These are phyloP conservation scores for Scheffersomyces segobiensis DNA, from an alignment of 1,139 yeast species.

Conservation along the genomic window DNA sequence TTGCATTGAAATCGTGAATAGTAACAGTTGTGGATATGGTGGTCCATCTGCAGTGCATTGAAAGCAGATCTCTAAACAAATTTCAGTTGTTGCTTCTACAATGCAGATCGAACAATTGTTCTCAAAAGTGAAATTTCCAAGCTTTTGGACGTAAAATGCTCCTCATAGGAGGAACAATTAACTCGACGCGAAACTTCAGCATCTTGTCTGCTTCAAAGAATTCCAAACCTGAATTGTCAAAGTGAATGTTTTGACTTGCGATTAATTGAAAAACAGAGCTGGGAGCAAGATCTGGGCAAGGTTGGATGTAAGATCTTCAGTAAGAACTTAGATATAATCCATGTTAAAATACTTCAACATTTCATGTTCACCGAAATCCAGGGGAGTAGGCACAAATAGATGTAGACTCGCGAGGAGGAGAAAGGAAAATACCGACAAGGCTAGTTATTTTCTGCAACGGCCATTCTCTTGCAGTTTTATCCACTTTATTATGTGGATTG, in stretches of 20 bases:
- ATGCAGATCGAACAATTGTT: neutral
- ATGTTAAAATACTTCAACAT: neutral
- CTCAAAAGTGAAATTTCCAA: neutral
- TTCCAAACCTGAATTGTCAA: neutral
- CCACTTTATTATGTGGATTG: neutral
- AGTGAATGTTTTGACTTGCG: neutral
- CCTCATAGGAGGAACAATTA: neutral
- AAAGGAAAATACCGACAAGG: no score
- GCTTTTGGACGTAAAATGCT: neutral
- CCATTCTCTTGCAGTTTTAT: neutral
- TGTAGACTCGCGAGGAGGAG: neutral
- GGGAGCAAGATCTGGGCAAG: neutral
- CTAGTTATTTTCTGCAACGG: no score
- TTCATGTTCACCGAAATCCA: neutral
- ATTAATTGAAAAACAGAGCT: neutral
- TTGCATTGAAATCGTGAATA: neutral
- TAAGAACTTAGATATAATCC: neutral
- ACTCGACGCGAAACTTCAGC: neutral
- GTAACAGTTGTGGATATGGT: neutral
- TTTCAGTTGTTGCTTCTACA: neutral
- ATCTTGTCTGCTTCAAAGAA: neutral
- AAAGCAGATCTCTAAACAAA: neutral
- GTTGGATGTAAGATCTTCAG: neutral
- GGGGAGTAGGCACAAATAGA: neutral
- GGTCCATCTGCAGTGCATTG: neutral